Conservation (phyloP, 2,329 filamentous ascomycete genomes). For the Fusarium piperis region DNA sequence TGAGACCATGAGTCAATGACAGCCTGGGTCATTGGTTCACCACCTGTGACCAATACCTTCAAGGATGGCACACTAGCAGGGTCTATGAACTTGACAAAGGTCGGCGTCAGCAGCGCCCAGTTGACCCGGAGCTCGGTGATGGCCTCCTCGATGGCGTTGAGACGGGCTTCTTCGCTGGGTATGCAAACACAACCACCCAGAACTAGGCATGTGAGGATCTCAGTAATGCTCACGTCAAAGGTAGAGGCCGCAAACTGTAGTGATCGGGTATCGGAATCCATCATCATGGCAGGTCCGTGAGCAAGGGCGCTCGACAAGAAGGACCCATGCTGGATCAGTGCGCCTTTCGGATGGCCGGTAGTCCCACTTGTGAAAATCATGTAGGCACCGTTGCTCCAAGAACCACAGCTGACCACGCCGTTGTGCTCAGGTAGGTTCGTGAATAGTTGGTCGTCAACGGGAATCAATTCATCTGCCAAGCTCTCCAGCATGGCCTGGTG, state of each 20-base stretch:
- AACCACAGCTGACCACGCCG: conserved; percentile 3
- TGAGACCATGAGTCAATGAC: conserved; percentile 36
- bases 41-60: conserved; percentile 36
- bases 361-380: conserved; percentile 37
- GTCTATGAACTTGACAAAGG: conserved; percentile 30
- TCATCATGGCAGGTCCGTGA: conserved; percentile 36
- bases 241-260: conserved; percentile 47
- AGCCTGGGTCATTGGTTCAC: conserved; percentile 37
- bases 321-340: conserved; percentile 33
- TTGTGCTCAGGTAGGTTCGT: not conserved
- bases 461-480: conserved; percentile 25
- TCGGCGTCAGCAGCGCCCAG: conserved; percentile 33
- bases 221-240: conserved; percentile 45
- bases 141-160: conserved; percentile 46
- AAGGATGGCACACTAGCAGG: conserved; percentile 28
- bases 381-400: conserved; percentile 29
- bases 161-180: conserved; percentile 51
- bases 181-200: conserved; percentile 47
- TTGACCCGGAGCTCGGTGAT: conserved; percentile 31
- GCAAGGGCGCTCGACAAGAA: conserved; percentile 27
- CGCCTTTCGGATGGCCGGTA: conserved; percentile 33
- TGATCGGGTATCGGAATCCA: conserved; percentile 40
- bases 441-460: conserved; percentile 29
- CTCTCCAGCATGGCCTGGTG: conserved; percentile 22
- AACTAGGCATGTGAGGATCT: conserved; percentile 31